These are phyloP conservation scores for Withania somnifera DNA, from an alignment of 305 asterid species.

Conservation along the genomic window DNA sequence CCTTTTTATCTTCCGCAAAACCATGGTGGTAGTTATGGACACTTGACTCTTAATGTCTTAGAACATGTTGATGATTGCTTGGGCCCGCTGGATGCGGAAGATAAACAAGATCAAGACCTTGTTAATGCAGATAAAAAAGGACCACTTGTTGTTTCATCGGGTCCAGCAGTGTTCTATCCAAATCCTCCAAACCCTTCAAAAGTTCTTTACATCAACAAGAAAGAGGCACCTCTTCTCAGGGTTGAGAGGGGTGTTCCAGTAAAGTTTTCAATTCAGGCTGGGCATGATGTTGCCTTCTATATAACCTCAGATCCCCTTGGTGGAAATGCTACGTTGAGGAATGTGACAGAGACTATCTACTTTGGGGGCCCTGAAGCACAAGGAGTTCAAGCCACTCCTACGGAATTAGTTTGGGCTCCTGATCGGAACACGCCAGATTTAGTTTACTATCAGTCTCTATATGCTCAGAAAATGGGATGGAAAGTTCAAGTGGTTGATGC, in stretches of 20 bases:
- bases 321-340: slow-evolving; percentile 89
- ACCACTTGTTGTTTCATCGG: slow-evolving; percentile 65
- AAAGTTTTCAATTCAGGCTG: slow-evolving; percentile 91
- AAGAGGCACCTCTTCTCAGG: slow-evolving; percentile 82
- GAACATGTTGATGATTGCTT: slow-evolving; percentile 61
- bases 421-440: slow-evolving; percentile 91
- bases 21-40: slow-evolving; percentile 79
- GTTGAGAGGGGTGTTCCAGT: slow-evolving; percentile 94
- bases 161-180: slow-evolving; percentile 79
- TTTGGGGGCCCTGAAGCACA: slow-evolving; percentile 93
- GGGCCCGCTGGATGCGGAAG: slow-evolving; percentile 87
- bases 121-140: slow-evolving; percentile 91
- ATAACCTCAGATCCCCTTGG: slow-evolving; percentile 93
- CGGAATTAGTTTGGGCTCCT: slow-evolving; percentile 81
- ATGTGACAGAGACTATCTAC: slow-evolving; percentile 69
- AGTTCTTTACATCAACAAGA: slow-evolving; percentile 84
- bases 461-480: slow-evolving; percentile 92
- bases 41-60: slow-evolving; percentile 63
- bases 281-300: slow-evolving; percentile 90
- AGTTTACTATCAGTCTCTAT: slow-evolving; percentile 84
- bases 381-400: slow-evolving; percentile 87
- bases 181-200: slow-evolving; percentile 91
- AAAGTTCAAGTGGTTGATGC: slow-evolving; percentile 97
- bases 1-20: slow-evolving; percentile 95
- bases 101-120: slow-evolving; percentile 92